Percentiles rank a stretch among this genome's conserved stretches.
Evolutionary conservation across 2,329 filamentous ascomycete genomes (phyloP).

Genomic region (Paraconiothyrium sp.): DNA sequence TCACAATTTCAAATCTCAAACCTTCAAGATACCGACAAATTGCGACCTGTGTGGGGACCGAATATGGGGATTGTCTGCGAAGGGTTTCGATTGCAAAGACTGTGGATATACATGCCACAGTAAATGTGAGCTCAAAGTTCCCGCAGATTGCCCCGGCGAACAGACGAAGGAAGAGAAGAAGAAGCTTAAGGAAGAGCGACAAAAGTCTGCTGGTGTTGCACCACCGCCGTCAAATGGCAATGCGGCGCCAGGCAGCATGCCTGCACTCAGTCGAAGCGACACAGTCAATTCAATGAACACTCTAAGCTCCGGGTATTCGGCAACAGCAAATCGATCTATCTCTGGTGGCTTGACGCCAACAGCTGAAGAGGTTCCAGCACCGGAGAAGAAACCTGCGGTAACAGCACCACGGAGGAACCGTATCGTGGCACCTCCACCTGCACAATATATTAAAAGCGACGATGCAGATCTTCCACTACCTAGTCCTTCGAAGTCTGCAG

Average conservation of each 20-base stretch:
- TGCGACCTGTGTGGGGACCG: constrained; percentile 96
- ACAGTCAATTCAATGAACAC: constrained; percentile 82
- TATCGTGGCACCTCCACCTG: constrained; percentile 86
- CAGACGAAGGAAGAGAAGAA: constrained; percentile 95
- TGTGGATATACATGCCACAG: constrained; percentile 98
- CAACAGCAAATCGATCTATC: constrained; percentile 79
- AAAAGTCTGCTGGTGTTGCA: constrained; percentile 75
- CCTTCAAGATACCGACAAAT: constrained; percentile 98
- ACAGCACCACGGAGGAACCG: constrained; percentile 66
- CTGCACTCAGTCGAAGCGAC: constrained; percentile 78
- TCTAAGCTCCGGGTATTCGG: constrained; percentile 85
- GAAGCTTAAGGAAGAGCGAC: constrained; percentile 86
- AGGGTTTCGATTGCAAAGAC: constrained; percentile 94
- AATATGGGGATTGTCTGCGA: constrained; percentile 96
- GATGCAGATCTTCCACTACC: constrained; percentile 58
- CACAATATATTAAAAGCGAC: constrained; percentile 76
- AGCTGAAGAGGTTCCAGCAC: constrained; percentile 58
- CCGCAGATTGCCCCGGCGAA: constrained; percentile 93
- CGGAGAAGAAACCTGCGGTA: constrained; percentile 47
- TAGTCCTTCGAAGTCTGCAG: constrained; percentile 51
- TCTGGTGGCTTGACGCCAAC: constrained; percentile 66
- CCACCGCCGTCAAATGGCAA: constrained; percentile 56
- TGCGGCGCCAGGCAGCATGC: constrained; percentile 64
- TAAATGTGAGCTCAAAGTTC: constrained; percentile 99
- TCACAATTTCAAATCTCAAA: constrained; percentile 98